Evolutionary conservation across 2,329 filamentous ascomycete genomes (phyloP), one percentile per base, ranked within the genome.

Genomic region (Fusarium gaditjirri): DNA sequence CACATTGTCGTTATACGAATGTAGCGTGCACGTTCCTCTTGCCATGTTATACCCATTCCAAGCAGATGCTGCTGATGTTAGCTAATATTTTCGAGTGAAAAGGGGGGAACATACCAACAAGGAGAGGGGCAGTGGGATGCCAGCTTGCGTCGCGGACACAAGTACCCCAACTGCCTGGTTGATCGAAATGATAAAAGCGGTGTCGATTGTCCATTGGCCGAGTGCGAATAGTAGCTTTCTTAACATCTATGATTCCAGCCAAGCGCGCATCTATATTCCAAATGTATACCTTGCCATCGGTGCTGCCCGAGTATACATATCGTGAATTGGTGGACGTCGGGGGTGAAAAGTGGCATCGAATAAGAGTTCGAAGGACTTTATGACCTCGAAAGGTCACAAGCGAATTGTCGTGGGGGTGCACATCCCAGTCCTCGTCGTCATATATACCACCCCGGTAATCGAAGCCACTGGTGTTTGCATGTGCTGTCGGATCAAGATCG

Each of bases 331-430:
- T 95, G 78, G 93, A 95, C 16, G 88, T 90, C 0, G 94, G 90
- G 0, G 96, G 96, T 36, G 93, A 96, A 82, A 99, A 99, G 82
- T 98, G 95, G 78, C 96, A 98, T 68, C 96, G 88, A 74, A 98
- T 98, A 43, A 98, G 86, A 2, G 96, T 98, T 77, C 94, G 92
- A 68, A 97, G 87, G 17, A 99, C 94, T 70, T 89, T 89, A 82
- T 99, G 96, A 14, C 95, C 95, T 31, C 94, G 90, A 86, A 97
- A 98, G 0, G 95, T 98, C 50, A 98, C 96, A 6, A 98, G 85
- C 2, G 93, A 97, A 84, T 95, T 97, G 81, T 98, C 96, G 80
- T 98, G 92, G 3, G 91, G 90, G 65, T 89, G 89, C 8, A 74
- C 72, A 47, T 83, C 79, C 86, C 90, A 94, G 75, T 90, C 84